phyloP scores from a whole-genome alignment of 768 basidiomycete genomes.

The Chiua virens region DNA sequence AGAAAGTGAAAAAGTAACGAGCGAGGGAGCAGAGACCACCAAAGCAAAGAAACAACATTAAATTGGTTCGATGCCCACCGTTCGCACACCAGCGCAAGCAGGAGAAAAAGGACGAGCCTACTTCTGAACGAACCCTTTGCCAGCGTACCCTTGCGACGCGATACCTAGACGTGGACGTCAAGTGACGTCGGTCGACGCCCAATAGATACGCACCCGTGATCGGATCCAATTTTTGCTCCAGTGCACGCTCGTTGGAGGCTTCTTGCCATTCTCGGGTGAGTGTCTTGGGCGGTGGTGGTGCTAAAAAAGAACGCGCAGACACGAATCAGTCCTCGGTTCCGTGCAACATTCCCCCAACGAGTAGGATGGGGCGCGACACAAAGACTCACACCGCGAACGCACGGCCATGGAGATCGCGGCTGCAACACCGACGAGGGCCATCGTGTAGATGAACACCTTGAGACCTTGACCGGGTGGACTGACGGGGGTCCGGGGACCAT shows the following conservation, averaged over 20 bases:
- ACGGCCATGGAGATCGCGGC: constrained; percentile 52
- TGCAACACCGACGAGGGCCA: constrained; percentile 58
- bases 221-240: constrained; percentile 85
- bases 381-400: constrained; percentile 59
- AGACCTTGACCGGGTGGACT: constrained; percentile 68
- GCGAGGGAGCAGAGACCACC: not conserved
- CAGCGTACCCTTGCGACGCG: constrained; percentile 81
- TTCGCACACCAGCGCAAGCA: not conserved
- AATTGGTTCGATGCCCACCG: too few relatives aligned
- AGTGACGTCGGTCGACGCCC: constrained; percentile 4
- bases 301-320: constrained; percentile 36
- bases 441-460: constrained; percentile 64
- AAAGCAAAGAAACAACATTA: too few relatives aligned
- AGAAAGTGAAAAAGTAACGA: not conserved
- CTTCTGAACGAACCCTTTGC: constrained; percentile 72
- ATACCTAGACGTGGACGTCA: constrained; percentile 49
- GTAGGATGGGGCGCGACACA: not conserved
- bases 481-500: constrained; percentile 85
- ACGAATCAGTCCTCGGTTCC: not conserved
- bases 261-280: constrained; percentile 94
- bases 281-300: constrained; percentile 71
- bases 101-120: constrained; percentile 15
- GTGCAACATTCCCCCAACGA: not conserved
- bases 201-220: constrained; percentile 63
- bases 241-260: constrained; percentile 79